Base-by-base conservation (phyloP, 2,329 filamentous ascomycete species). In the Curvularia hawaiiensis region DNA sequence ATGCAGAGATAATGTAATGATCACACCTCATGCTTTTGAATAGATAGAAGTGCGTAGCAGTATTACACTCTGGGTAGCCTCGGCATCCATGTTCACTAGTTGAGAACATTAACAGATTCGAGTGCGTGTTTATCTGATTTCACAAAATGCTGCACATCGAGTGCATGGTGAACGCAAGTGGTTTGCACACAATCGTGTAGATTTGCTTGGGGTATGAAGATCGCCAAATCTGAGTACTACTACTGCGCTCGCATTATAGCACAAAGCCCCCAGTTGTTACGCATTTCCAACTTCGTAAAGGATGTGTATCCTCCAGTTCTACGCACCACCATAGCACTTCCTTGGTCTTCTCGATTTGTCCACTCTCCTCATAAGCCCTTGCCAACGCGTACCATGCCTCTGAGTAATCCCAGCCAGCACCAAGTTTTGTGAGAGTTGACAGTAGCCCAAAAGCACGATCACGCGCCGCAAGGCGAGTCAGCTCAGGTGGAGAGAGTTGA, bases 281-380 rank as follows among this genome's bases (percentile, higher is more conserved):
- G 64, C 84, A 88, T 30, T 82, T 84, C 95, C 94, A 98, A 57
- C 85, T 84, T 56, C 95, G 86, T 47, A 97, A 84, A 0, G 89
- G 91, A 63, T 86, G 87, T 8, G 86, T 87, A 73, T 99, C 94
- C 74, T 98, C 95, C 30, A 99, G 82, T 77, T 97, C 92, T 12
- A 99, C 90, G 68, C 93, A 96, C 92, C 94, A 98, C 95, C 95
- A 98, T 7, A 98, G 83, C 45, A 93, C 92, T 66, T 95, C 90
- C 79, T 93, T 96, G 14, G 95, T 90, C 80, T 94, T 96, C 38
- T 95, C 90, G 1, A 86, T 77, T 79, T 97, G 91, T 0, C 90
- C 90, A 56, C 91, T 90, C 72, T 92, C 87, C 76, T 99, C 95
- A 70, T 97, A 91, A 10, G 91, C 92, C 61, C 92, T 83, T 0